A percentile compares a stretch with the other conserved stretches of the same genome.
Evolutionary conservation across 805 yeast genomes (phyloP).

Genomic region (Dipodascopsis uninucleata): DNA sequence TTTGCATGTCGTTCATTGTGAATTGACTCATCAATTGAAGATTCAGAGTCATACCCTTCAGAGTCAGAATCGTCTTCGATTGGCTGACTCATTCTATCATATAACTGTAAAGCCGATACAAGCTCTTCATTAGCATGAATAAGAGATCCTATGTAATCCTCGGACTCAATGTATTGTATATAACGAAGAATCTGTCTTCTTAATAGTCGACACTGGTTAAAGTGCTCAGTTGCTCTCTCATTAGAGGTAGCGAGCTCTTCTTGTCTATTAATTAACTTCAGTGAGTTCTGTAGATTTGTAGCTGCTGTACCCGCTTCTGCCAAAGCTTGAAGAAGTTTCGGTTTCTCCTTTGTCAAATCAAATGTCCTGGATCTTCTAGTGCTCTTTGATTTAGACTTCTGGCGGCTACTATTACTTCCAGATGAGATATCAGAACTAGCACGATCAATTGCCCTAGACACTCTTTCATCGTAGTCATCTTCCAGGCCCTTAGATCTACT

Average conservation of each 20-base stretch:
- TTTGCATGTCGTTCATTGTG: too few species aligned
- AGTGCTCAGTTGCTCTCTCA: constrained; percentile 55
- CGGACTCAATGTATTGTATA: constrained; percentile 77
- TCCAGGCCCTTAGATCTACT: constrained; percentile 26
- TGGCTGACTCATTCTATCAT: constrained; percentile 55
- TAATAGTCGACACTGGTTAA: constrained; percentile 68
- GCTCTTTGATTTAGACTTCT: neutral
- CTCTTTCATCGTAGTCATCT: constrained; percentile 27
- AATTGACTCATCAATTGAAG: constrained; percentile 40
- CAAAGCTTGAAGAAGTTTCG: constrained; percentile 62
- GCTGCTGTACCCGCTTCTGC: constrained; percentile 76
- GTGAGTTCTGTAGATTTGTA: constrained; percentile 60
- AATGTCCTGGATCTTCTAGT: constrained; percentile 5
- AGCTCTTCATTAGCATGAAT: constrained; percentile 88
- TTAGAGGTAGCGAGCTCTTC: constrained; percentile 60
- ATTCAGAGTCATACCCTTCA: constrained; percentile 43
- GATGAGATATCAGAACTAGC: neutral
- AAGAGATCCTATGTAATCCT: constrained; percentile 81
- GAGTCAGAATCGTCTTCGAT: constrained; percentile 44
- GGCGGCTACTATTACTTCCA: neutral
- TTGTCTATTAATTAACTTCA: constrained; percentile 44
- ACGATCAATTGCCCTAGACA: constrained; percentile 11
- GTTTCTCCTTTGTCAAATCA: constrained; percentile 59
- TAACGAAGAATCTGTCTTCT: constrained; percentile 78
- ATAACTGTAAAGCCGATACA: constrained; percentile 65